Conservation (phyloP, 2,329 filamentous ascomycete genomes). For the Claviceps pusilla region DNA sequence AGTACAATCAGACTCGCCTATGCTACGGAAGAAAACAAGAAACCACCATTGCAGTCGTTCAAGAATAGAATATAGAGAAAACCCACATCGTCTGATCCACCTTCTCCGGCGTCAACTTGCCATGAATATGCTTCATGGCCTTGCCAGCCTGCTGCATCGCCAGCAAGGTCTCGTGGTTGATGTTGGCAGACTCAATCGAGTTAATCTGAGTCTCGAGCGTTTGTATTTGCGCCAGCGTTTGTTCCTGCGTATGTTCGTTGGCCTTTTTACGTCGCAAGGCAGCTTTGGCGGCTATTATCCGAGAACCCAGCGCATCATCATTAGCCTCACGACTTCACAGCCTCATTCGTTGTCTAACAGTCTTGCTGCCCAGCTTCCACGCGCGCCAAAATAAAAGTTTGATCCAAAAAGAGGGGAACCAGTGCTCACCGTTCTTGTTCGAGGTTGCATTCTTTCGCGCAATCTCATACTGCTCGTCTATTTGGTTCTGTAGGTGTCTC, state of each 20-base stretch:
- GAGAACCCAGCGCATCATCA: not conserved
- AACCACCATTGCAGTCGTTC: not conserved
- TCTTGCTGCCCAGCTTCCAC: no score
- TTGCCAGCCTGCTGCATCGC: constrained; percentile 84
- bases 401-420: no score
- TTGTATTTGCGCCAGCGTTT: constrained; percentile 76
- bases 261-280: constrained; percentile 89
- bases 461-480: constrained; percentile 78
- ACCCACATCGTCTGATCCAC: constrained; percentile 89
- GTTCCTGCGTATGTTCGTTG: constrained; percentile 80
- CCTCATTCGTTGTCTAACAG: not conserved
- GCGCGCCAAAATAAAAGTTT: no score
- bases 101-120: constrained; percentile 79
- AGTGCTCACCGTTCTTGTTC: constrained; percentile 72
- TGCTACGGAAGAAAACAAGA: not conserved
- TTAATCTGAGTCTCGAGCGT: constrained; percentile 93
- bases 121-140: constrained; percentile 89
- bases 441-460: constrained; percentile 72
- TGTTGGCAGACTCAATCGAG: constrained; percentile 93
- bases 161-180: constrained; percentile 89
- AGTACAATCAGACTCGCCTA: not conserved
- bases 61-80: not conserved
- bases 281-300: constrained; percentile 60
- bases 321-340: no score
- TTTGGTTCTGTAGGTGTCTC: constrained; percentile 77